Evolutionary conservation across 78 protist species (phyloP).

Genomic region (Dictyostelium brefeldianum): DNA sequence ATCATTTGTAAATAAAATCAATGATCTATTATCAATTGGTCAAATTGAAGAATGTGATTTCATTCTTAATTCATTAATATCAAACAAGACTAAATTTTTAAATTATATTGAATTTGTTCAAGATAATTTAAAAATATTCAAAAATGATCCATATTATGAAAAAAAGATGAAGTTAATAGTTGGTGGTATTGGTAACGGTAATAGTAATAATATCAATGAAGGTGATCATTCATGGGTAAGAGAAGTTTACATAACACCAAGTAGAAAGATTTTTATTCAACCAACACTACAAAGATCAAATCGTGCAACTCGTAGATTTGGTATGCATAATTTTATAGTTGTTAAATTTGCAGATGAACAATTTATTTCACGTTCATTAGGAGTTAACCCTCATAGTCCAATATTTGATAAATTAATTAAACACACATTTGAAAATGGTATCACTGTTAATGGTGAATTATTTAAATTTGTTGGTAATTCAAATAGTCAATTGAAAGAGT

Average conservation of each 20-base stretch:
- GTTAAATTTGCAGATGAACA: slow-evolving; percentile 37
- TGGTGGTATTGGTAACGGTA: too few relatives aligned
- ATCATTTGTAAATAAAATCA: neutral
- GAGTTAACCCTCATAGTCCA: slow-evolving; percentile 1
- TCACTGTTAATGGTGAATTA: neutral
- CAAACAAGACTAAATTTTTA: neutral
- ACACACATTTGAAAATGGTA: neutral
- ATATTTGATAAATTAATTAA: neutral
- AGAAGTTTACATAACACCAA: slow-evolving; percentile 29
- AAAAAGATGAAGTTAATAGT: neutral
- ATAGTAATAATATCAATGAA: too few relatives aligned
- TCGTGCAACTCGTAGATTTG: slow-evolving; percentile 24
- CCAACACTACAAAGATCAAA: neutral
- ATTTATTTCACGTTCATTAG: neutral
- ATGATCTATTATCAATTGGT: neutral
- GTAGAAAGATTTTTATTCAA: neutral
- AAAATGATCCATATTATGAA: neutral
- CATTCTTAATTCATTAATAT: neutral
- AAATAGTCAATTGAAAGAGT: neutral
- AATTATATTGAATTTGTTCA: neutral
- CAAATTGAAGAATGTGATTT: neutral
- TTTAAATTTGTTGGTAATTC: slow-evolving; percentile 5
- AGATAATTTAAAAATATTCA: neutral
- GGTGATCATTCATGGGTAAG: neutral
- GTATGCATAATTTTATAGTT: neutral